Base-by-base conservation (phyloP, 1,284 basidiomycete genomes). In the Pseudozyma pruni region DNA sequence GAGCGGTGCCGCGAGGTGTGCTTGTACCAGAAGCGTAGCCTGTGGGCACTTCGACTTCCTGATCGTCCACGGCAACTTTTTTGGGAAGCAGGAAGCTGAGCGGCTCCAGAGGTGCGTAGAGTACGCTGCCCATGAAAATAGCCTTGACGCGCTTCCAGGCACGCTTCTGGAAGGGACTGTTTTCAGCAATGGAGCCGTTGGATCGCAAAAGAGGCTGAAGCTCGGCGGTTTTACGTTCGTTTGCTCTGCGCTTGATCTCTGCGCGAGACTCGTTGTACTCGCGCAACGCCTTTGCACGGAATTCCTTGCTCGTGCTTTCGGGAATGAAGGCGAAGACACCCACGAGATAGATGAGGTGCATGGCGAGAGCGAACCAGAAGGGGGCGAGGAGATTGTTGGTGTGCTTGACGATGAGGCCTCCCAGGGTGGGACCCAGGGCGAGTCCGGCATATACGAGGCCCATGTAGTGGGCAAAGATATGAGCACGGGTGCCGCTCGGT, bases 391-490 rank as follows among this genome's bases (percentile, higher is more conserved):
- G 51, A 25, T 74, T 68, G 32, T 52, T 63, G 1, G 78, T 79
- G 31, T 49, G 55, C 42, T 66, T 72, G 60, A 76, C 76, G 19
- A 81, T 32, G n/a, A 69, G 40, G 9, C 81, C 80, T 19, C 81
- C 81, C 11, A 80, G 49, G 0, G 69, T 64, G 3, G 80, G 80
- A n/a, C 79, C 79, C 25, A 81, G 25, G 2, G 69, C 72, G 10
- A 81, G 45, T 16, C 80, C 81, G n/a, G 57, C 58, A 23, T 75
- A 82, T 17, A 77, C 45, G 14, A 74, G 53, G 27, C 81, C 81
- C 27, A 71, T 64, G 43, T 76, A 74, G 39, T 75, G 58, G 22
- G 74, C 67, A 57, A 80, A 81, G 39, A 76, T 66, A 17, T 61
- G 66, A 11, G 79, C 75, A 10, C 78, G 61, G 0, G 79, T 77